Base-by-base conservation (phyloP, 352 stramenopile species). In the Blastocystis hominis region DNA sequence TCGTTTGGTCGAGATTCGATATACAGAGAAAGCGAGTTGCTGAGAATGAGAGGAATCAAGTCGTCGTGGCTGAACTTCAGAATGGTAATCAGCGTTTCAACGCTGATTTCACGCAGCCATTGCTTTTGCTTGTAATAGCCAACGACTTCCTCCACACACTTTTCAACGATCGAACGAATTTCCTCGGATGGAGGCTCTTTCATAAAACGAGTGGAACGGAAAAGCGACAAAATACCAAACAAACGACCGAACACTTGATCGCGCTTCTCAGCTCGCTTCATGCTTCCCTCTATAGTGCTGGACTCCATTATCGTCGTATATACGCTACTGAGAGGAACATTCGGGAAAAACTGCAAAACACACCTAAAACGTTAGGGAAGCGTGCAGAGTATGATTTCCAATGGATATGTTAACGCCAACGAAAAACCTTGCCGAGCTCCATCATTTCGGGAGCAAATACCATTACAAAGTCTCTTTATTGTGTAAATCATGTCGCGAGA, bases 401-500 rank as follows among this genome's bases (percentile, higher is more conserved):
- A 46, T 53, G 62, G 62, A 86, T 86, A 86, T 75, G 75, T 72
- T 38, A 86, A 86, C 2, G 34, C 50, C 15, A 86, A 5, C 15
- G 75, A 69, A 38, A 86, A 86, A 46, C 75, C 75, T 44, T 86
- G 75, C 34, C 75, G 56, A 53, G 75, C 56, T 47, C 75, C 69
- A 38, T 86, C 75, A 34, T 38, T 13, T 10, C 40, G 70, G 5
- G 75, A 86, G 20, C 56, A 86, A 34, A 86, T 75, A 30, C 75
- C 75, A 30, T 44, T 36, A 42, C 56, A 69, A 3, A 86, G 75
- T 55, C 75, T 38, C 40, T 72, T 86, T 17, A 86, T 55, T 34
- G 75, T 72, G 40, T 86, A 86, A 34, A 86, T 70, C 62, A 86
- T 75, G 70, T 86, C 75, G 56, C 53, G 44, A n/a, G 75, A 86